Base-by-base conservation (phyloP, 2,329 filamentous ascomycete genomes). In the Pseudophaeomoniella oleicola region DNA sequence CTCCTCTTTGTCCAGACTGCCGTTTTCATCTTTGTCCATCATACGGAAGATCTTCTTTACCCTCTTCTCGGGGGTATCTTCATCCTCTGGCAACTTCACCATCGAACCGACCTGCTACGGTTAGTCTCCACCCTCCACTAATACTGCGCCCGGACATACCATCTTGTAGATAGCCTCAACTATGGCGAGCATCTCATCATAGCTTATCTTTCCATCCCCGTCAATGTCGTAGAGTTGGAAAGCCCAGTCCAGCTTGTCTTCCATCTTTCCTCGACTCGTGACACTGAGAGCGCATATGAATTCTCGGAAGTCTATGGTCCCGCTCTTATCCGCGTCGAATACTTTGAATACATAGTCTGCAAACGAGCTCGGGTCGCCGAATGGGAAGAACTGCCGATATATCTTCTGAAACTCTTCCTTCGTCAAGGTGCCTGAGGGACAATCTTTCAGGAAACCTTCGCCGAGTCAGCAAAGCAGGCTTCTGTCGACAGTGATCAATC, bases 1-100 rank as follows among this genome's bases (percentile, higher is more conserved):
- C 59, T 98, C 90, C 42, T 87, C 81, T 72, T 94, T 88, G 58
- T 96, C 88, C 50, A 98, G 66, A 54, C 83, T 92, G 50, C 88
- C 90, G 56, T 96, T 96, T 66, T 96, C 88, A 58, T 98, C 90
- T 72, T 98, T 98, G 69, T 98, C 90, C 90, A 98, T 98, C 90
- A 96, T 96, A 53, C 81, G 73, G 71, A 98, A 98, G 60, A 98
- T 96, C 71, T 98, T 98, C 62, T 72, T 78, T 44, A 98, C 90
- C 45, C 90, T 81, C 69, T 98, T 98, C 70, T 96, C 88, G 13
- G 90, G 90, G 39, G 90, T 98, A 63, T 98, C 88, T 67, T 98
- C 90, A 63, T 98, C 90, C 60, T 94, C 86, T 36, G 90, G 90
- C 32, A 98, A 72, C 63, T 96, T 96, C 51, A 98, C 90, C 90